Evolutionary conservation across 2,329 filamentous ascomycete species (phyloP), one percentile per base, ranked within the genome.

Genomic region (Corynespora cassiicola): DNA sequence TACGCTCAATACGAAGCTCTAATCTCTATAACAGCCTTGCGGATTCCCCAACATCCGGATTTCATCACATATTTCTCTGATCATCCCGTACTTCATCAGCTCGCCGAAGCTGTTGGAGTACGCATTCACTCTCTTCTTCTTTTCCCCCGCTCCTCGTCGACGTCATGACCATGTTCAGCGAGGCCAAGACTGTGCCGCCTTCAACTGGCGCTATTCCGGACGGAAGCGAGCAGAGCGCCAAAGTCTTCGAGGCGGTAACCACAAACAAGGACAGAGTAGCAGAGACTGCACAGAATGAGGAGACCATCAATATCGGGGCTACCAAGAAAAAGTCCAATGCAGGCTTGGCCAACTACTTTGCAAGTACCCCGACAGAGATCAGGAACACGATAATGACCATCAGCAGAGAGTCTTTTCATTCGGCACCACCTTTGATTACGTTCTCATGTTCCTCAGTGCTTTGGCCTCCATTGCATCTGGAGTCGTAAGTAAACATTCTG

Each of bases 391-490:
- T 15, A 40, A 38, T 50, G 9, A 45, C 16, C 5, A 5, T 18
- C 4, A n/a, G 11, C 19, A 69, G 66, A 54, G 67, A 18, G 61
- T 69, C 0, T 57, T 68, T 29, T 35, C 40, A 2, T 68, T 67
- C 28, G 67, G 61, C 9, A 66, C 63, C 0, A 41, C 31, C 4
- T 24, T 68, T 2, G 67, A 70, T 44, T 53, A 42, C 14, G 31
- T 63, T 8, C 38, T 69, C 3, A 56, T 70, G 10, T 25, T 36
- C 0, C 4, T 58, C 11, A 60, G 54, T 14, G 45, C 50, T 8
- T 4, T 69, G 7, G 58, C 66, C 3, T 62, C 65, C 0, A 57
- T 69, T 12, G 66, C 58, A 1, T 52, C 65, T 11, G 66, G 66
- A 2, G 52, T 65, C 33, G 46, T 48, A 16, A 37, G 47, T 46